Percentiles rank a stretch among this genome's conserved stretches.
These are phyloP conservation scores for Plasmodium malariae DNA, from an alignment of 169 alveolate genomes.

Conservation along the genomic window DNA sequence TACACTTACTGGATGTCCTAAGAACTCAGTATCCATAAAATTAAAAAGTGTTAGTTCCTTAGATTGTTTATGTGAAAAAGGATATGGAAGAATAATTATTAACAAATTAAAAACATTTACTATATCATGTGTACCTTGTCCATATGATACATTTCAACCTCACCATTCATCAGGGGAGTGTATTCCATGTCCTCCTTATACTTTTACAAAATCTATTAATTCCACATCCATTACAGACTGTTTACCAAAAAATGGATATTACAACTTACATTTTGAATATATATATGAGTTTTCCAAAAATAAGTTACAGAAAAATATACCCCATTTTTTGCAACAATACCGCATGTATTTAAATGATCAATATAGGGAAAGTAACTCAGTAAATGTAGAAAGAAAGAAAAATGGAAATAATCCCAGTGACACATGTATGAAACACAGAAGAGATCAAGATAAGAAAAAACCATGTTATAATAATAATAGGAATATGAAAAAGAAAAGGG, in stretches of 20 bases:
- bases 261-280: constrained; percentile 38
- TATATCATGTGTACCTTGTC: constrained; percentile 81
- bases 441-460: background rate
- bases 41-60: constrained; percentile 54
- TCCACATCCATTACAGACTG: constrained; percentile 81
- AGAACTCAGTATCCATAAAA: constrained; percentile 32
- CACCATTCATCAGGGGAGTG: constrained; percentile 79
- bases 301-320: constrained; percentile 1
- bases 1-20: constrained; percentile 29
- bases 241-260: constrained; percentile 81
- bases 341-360: constrained; percentile 23
- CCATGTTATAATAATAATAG: background rate
- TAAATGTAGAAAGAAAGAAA: background rate
- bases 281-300: constrained; percentile 25
- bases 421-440: background rate
- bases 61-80: constrained; percentile 82
- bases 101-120: constrained; percentile 73
- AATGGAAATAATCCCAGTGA: background rate
- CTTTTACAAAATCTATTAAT: constrained; percentile 75
- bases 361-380: background rate
- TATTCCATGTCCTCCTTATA: constrained; percentile 83
- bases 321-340: constrained; percentile 50
- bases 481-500: background rate
- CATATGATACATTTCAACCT: constrained; percentile 81
- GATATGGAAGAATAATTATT: constrained; percentile 79